Percentiles rank a stretch among this genome's conserved stretches.
phyloP scores from a whole-genome alignment of 306 rosid genomes.

The Prunus davidiana region DNA sequence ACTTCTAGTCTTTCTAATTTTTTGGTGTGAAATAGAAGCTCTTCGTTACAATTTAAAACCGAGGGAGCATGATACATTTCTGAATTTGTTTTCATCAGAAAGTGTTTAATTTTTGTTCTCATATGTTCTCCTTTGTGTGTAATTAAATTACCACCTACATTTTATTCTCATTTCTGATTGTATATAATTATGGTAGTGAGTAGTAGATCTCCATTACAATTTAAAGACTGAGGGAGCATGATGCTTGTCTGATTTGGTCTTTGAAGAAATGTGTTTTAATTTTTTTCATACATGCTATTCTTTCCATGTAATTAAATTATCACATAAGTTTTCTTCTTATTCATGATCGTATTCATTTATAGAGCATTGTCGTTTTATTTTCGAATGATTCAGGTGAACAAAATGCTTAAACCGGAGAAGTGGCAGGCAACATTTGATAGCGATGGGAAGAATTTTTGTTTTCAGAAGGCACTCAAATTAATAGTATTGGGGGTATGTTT shows the following conservation, averaged over 20 bases:
- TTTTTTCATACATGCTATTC: neutral
- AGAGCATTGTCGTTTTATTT: conserved; percentile 3
- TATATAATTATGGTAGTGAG: neutral
- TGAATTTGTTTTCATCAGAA: neutral
- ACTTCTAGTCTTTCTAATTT: neutral
- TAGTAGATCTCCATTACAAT: neutral
- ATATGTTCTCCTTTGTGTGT: neutral
- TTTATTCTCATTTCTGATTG: neutral
- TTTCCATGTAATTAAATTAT: neutral
- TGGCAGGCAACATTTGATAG: conserved; percentile 79
- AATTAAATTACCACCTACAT: neutral
- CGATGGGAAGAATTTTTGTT: conserved; percentile 76
- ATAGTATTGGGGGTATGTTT: conserved; percentile 78
- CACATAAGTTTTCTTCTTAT: neutral
- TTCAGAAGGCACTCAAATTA: conserved; percentile 80
- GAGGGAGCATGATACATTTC: neutral
- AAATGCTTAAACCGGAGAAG: conserved; percentile 86
- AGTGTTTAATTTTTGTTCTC: neutral
- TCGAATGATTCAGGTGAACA: conserved; percentile 54
- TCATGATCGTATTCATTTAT: neutral
- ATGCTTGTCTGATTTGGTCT: neutral
- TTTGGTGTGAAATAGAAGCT: neutral
- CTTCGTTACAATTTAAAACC: too few relatives aligned
- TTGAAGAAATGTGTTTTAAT: neutral
- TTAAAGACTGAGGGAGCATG: neutral